Evolutionary conservation across 768 basidiomycete genomes (phyloP).

Genomic region (Boletellus sp.): DNA sequence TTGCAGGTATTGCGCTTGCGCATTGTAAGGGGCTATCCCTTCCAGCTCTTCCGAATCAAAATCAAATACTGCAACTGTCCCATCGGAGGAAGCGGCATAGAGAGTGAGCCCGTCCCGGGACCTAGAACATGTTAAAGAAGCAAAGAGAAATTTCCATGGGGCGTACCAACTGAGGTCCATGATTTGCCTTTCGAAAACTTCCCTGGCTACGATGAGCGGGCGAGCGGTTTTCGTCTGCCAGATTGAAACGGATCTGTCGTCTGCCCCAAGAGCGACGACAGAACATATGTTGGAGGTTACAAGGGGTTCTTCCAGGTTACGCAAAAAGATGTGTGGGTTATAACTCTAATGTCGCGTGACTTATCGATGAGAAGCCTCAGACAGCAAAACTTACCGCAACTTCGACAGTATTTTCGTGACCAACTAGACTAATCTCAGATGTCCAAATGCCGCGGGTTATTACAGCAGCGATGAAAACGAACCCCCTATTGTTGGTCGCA

Average conservation of each 20-base stretch:
- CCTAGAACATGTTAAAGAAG: conserved; percentile 44
- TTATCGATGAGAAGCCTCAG: not conserved
- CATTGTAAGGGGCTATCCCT: conserved; percentile 69
- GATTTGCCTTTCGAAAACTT: conserved; percentile 91
- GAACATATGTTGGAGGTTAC: conserved; percentile 84
- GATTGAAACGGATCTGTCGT: conserved; percentile 89
- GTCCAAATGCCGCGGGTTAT: conserved; percentile 88
- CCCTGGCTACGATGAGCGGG: conserved; percentile 88
- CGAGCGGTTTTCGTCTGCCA: conserved; percentile 94
- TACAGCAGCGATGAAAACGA: conserved; percentile 96
- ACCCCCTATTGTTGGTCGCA: conserved; percentile 92
- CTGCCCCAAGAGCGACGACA: conserved; percentile 89
- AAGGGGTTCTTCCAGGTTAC: conserved; percentile 62
- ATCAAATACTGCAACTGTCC: conserved; percentile 84
- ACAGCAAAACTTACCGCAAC: conserved; percentile 64
- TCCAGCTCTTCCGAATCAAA: conserved; percentile 80
- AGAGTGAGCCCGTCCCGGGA: conserved; percentile 89
- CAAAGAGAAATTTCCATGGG: not conserved
- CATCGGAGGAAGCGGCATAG: conserved; percentile 94
- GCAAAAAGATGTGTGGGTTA: conserved; percentile 91
- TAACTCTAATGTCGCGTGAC: conserved; percentile 41
- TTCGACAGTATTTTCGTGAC: conserved; percentile 96
- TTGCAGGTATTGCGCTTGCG: conserved; percentile 75
- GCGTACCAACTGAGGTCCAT: conserved; percentile 93
- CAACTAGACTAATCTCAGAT: conserved; percentile 90